phyloP scores from a whole-genome alignment of 2,329 filamentous ascomycete genomes.

The Trichoderma sp. region DNA sequence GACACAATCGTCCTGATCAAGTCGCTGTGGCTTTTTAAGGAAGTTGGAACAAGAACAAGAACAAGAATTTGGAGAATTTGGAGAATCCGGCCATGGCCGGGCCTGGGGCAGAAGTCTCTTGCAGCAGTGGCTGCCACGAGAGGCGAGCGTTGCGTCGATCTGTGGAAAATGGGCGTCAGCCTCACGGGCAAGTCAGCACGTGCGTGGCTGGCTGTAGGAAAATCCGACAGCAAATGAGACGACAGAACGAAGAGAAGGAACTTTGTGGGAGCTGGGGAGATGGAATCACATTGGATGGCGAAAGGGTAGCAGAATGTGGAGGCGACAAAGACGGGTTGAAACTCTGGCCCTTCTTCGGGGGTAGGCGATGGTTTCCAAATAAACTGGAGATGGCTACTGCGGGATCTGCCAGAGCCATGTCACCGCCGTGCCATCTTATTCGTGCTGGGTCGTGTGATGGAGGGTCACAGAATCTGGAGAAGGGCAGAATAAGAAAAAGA shows the following conservation, averaged over 20 bases:
- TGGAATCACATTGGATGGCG: neutral
- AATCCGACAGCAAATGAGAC: conserved; percentile 11
- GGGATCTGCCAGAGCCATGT: neutral
- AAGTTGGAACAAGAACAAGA: neutral
- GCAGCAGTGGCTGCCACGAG: conserved; percentile 20
- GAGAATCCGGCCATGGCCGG: neutral
- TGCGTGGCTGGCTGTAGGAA: conserved; percentile 14
- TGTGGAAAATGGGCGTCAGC: neutral
- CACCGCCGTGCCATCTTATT: conserved; percentile 2
- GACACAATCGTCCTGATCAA: neutral
- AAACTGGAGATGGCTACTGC: neutral
- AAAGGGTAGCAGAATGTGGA: neutral
- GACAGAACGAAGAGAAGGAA: neutral
- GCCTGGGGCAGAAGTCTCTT: neutral
- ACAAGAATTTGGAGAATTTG: neutral
- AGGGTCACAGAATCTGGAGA: conserved; percentile 17
- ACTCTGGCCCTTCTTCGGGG: conserved; percentile 19
- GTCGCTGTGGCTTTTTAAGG: conserved; percentile 6
- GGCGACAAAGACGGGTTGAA: conserved; percentile 17
- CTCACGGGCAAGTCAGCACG: neutral
- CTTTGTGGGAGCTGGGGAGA: neutral
- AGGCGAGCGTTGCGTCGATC: neutral
- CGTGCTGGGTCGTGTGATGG: conserved; percentile 6
- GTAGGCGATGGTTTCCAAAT: neutral
- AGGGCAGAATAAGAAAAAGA: conserved; percentile 6